phyloP scores from a whole-genome alignment of 1,284 basidiomycete species.

The Stereum hirsutum region DNA sequence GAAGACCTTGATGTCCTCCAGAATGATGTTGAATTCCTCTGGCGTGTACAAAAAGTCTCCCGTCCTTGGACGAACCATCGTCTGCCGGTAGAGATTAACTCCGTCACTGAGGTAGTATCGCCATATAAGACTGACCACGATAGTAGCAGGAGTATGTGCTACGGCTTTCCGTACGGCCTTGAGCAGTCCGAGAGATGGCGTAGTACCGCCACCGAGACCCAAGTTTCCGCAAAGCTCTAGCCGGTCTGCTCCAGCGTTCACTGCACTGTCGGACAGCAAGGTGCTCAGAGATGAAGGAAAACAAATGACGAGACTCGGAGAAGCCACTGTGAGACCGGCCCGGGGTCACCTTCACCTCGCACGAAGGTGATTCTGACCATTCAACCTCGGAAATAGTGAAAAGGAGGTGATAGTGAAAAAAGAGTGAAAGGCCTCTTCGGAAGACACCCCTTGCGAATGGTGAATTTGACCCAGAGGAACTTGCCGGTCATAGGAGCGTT shows the following conservation, averaged over 20 bases:
- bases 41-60: conserved; percentile 71
- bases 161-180: conserved; percentile 39
- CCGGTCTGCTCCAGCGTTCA: conserved; percentile 59
- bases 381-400: not conserved
- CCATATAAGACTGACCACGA: conserved; percentile 54
- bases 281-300: no score
- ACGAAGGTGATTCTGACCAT: no score
- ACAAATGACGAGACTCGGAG: conserved; percentile 2
- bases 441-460: no score
- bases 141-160: conserved; percentile 30
- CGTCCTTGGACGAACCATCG: conserved; percentile 69
- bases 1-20: conserved; percentile 59
- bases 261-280: conserved; percentile 37
- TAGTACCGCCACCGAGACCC: conserved; percentile 66
- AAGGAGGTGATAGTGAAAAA: not conserved
- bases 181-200: conserved; percentile 66
- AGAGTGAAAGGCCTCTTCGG: no score
- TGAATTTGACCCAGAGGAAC: no score
- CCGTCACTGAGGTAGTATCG: not conserved
- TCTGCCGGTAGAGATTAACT: conserved; percentile 27
- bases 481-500: no score
- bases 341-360: no score
- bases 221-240: conserved; percentile 75
- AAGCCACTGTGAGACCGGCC: no score
- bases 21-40: conserved; percentile 60